Evolutionary conservation across 352 stramenopile genomes (phyloP).

Genomic region (Peronosclerospora sorghi): DNA sequence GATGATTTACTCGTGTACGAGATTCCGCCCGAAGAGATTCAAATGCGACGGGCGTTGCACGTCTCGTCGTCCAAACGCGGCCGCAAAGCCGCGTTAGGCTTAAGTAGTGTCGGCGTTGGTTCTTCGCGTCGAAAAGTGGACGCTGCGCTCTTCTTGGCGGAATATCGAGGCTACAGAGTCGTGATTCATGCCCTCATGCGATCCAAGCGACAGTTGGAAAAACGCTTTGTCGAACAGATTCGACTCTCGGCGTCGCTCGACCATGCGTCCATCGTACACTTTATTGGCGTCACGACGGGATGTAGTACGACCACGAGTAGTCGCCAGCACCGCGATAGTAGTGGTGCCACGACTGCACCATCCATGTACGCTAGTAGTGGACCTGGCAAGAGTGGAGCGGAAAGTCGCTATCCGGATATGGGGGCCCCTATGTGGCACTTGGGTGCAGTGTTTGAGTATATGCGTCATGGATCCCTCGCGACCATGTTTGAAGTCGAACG

Average conservation of each 20-base stretch:
- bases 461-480: constrained; percentile 51
- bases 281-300: constrained; percentile 64
- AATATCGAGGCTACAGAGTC: constrained; percentile 65
- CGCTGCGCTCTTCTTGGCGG: constrained; percentile 36
- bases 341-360: constrained; percentile 6
- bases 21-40: constrained; percentile 59
- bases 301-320: constrained; percentile 25
- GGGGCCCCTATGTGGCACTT: constrained; percentile 42
- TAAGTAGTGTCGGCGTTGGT: constrained; percentile 19
- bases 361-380: constrained; percentile 9
- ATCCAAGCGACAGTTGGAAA: constrained; percentile 40
- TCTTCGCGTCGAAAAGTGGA: constrained; percentile 15
- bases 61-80: constrained; percentile 16
- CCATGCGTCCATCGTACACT: constrained; percentile 63
- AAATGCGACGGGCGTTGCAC: constrained; percentile 29
- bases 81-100: constrained; percentile 18
- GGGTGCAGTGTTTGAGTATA: constrained; percentile 67
- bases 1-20: constrained; percentile 70
- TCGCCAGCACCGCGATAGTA: constrained; percentile 19
- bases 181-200: constrained; percentile 49
- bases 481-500: constrained; percentile 48
- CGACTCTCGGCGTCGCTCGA: constrained; percentile 47
- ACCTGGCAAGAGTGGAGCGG: constrained; percentile 8
- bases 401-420: constrained; percentile 21
- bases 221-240: constrained; percentile 56